phyloP scores from a whole-genome alignment of 306 rosid species.

The Cyclanthera cordifolia region DNA sequence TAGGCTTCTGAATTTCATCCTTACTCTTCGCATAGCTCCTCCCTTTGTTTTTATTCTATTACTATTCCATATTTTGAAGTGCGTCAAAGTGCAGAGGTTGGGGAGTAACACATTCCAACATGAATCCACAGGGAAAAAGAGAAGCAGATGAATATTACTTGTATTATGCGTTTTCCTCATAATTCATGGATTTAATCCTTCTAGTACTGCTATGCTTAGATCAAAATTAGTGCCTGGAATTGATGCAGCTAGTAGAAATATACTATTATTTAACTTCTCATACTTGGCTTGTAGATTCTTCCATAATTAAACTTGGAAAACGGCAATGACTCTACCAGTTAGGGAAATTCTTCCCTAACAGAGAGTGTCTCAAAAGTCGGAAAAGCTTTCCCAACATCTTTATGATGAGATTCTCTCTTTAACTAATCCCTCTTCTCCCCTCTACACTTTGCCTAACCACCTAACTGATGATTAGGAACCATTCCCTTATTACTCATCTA shows the following conservation, averaged over 20 bases:
- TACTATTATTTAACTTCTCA: background rate
- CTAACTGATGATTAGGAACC: background rate
- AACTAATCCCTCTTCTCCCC: background rate
- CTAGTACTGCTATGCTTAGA: background rate
- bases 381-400: background rate
- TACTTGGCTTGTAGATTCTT: background rate
- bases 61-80: background rate
- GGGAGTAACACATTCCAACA: background rate
- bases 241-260: background rate
- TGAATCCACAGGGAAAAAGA: background rate
- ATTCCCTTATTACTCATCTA: background rate
- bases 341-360: background rate
- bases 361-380: background rate
- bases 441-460: background rate
- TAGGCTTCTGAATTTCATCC: slow-evolving; percentile 25
- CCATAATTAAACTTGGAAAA: background rate
- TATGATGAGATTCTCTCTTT: background rate
- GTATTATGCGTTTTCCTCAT: background rate
- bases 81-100: too few species aligned
- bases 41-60: background rate
- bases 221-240: background rate
- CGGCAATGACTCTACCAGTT: background rate
- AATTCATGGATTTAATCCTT: background rate
- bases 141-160: background rate
- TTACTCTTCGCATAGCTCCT: background rate